Evolutionary conservation across 192 early-diverging fungal species (phyloP).

Genomic region (Coemansia sp.): DNA sequence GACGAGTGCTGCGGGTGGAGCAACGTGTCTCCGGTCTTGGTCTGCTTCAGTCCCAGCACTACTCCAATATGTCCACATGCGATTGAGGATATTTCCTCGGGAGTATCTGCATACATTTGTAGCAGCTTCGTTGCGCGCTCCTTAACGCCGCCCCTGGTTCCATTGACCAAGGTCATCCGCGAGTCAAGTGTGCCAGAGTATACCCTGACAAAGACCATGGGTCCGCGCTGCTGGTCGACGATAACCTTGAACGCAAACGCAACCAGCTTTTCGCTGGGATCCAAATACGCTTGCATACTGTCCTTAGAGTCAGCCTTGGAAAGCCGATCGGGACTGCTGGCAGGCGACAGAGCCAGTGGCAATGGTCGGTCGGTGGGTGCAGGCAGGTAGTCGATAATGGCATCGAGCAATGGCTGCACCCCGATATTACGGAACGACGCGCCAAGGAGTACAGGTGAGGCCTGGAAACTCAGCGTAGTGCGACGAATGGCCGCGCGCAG

Average conservation of each 20-base stretch:
- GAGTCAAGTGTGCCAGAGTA: slow-evolving; percentile 80
- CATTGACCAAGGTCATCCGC: slow-evolving; percentile 70
- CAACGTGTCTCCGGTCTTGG: slow-evolving; percentile 85
- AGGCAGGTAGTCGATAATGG: slow-evolving; percentile 84
- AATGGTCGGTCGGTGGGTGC: slow-evolving; percentile 71
- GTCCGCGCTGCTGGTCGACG: slow-evolving; percentile 82
- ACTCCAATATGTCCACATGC: slow-evolving; percentile 84
- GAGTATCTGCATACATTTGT: slow-evolving; percentile 90
- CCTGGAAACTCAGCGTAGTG: slow-evolving; percentile 67
- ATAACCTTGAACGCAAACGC: slow-evolving; percentile 96
- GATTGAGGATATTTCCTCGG: slow-evolving; percentile 78
- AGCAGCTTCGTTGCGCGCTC: slow-evolving; percentile 84
- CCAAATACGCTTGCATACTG: slow-evolving; percentile 19
- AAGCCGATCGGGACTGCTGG: not conserved
- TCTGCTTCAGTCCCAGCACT: slow-evolving; percentile 79
- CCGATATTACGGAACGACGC: slow-evolving; percentile 88
- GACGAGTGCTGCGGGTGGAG: slow-evolving; percentile 61
- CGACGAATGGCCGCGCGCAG: slow-evolving; percentile 71
- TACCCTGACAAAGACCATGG: slow-evolving; percentile 89
- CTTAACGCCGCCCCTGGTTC: slow-evolving; percentile 61
- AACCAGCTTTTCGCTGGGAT: slow-evolving; percentile 63
- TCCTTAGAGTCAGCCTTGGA: not conserved
- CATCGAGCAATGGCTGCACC: slow-evolving; percentile 92
- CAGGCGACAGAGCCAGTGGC: not conserved
- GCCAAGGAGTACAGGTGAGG: slow-evolving; percentile 87